phyloP scores from a whole-genome alignment of 345 rosid genomes.

The Acer negundo region DNA sequence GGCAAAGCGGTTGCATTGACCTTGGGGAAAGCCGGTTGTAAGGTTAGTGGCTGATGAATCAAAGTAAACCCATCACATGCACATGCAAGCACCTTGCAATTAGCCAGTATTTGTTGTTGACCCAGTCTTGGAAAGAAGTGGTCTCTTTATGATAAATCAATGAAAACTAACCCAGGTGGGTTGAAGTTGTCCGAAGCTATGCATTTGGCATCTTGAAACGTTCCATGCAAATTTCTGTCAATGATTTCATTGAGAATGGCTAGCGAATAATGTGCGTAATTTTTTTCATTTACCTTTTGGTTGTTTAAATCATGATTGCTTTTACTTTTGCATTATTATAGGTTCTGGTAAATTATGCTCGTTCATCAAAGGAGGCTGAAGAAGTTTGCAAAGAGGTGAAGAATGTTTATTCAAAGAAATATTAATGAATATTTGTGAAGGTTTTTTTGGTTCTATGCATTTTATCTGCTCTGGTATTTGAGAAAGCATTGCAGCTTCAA shows the following conservation, averaged over 20 bases:
- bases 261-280: background rate
- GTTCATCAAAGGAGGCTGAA: constrained; percentile 95
- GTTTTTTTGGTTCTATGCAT: background rate
- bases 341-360: constrained; percentile 95
- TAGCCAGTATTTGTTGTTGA: background rate
- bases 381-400: constrained; percentile 85
- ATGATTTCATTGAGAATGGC: constrained; percentile 2
- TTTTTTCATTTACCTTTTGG: background rate
- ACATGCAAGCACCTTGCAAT: background rate
- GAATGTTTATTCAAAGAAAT: background rate
- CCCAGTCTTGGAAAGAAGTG: background rate
- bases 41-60: constrained; percentile 33
- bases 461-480: background rate
- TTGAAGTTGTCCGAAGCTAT: background rate
- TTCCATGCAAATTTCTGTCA: background rate
- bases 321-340: constrained; percentile 30
- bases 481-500: background rate
- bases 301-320: background rate
- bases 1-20: constrained; percentile 93
- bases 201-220: background rate
- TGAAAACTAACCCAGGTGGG: background rate
- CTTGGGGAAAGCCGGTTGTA: constrained; percentile 83
- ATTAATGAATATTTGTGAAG: background rate
- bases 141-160: background rate
- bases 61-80: background rate